Conservation (phyloP, 352 stramenopile species). For the Globisporangium nagaii region DNA sequence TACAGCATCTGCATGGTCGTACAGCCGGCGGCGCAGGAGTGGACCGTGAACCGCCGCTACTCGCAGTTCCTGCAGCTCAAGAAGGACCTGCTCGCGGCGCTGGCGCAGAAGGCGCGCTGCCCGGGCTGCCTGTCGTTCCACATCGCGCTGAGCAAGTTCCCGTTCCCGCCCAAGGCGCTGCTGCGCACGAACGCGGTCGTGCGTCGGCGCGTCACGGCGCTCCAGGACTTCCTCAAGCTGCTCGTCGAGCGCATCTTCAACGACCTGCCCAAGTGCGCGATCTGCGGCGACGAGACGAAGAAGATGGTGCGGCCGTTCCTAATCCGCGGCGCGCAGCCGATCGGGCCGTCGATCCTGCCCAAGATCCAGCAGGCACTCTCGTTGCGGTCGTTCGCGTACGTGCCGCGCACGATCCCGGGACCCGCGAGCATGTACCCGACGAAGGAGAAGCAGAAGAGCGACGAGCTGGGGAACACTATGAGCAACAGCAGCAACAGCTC, state of each 20-base stretch:
- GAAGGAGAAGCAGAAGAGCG: constrained; percentile 1
- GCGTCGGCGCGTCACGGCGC: constrained; percentile 49
- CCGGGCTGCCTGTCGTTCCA: constrained; percentile 63
- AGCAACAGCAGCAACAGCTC: constrained; percentile 13
- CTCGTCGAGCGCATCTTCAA: constrained; percentile 66
- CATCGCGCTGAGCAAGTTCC: constrained; percentile 49
- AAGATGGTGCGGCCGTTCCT: constrained; percentile 74
- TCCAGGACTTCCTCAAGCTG: constrained; percentile 76
- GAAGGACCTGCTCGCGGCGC: constrained; percentile 52
- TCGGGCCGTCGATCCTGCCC: constrained; percentile 57
- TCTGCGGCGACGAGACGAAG: constrained; percentile 63
- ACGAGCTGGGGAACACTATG: not conserved
- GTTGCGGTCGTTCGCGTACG: constrained; percentile 53
- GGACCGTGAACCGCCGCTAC: constrained; percentile 83
- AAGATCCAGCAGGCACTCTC: constrained; percentile 77
- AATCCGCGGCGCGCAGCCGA: constrained; percentile 66
- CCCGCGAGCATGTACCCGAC: not conserved
- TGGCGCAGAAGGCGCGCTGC: constrained; percentile 36
- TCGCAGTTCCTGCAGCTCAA: constrained; percentile 82
- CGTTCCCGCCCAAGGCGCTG: constrained; percentile 63
- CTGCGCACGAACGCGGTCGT: constrained; percentile 71
- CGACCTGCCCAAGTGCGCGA: constrained; percentile 64
- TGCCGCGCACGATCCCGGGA: constrained; percentile 30
- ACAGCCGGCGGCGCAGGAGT: constrained; percentile 73
- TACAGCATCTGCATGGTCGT: constrained; percentile 83